phyloP scores from a whole-genome alignment of 345 rosid species.

The Aegle marmelos region DNA sequence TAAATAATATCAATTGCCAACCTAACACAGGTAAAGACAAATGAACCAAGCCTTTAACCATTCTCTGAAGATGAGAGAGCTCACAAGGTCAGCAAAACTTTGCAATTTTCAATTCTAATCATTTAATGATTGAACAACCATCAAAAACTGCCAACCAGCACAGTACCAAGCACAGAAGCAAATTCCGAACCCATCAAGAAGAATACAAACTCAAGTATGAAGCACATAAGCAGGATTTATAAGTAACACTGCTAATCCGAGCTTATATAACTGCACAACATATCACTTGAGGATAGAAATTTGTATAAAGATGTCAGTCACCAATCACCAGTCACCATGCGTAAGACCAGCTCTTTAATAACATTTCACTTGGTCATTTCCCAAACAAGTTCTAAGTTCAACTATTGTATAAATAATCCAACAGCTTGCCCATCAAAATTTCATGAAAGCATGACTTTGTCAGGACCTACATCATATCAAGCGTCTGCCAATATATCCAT shows the following conservation, averaged over 20 bases:
- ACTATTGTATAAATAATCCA: background rate
- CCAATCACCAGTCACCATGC: background rate
- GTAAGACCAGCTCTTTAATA: background rate
- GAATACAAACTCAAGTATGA: background rate
- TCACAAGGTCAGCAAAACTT: background rate
- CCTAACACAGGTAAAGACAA: background rate
- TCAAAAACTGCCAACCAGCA: background rate
- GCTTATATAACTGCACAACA: background rate
- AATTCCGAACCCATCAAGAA: background rate
- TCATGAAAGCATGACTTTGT: background rate
- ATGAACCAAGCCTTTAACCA: background rate
- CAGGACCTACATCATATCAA: background rate
- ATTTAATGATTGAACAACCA: background rate
- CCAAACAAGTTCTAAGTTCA: background rate
- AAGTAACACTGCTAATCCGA: background rate
- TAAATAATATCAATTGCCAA: background rate
- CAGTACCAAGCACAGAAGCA: background rate
- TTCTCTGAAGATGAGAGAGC: background rate
- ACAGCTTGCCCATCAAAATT: background rate
- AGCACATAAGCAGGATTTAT: background rate
- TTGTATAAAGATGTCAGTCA: background rate
- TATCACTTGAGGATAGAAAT: background rate
- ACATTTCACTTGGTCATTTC: background rate
- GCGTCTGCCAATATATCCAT: background rate
- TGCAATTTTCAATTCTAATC: background rate